A percentile compares a stretch with the other conserved stretches of the same genome.
These are phyloP conservation scores for Garcia nutans DNA, from an alignment of 345 rosid genomes.

Conservation along the genomic window DNA sequence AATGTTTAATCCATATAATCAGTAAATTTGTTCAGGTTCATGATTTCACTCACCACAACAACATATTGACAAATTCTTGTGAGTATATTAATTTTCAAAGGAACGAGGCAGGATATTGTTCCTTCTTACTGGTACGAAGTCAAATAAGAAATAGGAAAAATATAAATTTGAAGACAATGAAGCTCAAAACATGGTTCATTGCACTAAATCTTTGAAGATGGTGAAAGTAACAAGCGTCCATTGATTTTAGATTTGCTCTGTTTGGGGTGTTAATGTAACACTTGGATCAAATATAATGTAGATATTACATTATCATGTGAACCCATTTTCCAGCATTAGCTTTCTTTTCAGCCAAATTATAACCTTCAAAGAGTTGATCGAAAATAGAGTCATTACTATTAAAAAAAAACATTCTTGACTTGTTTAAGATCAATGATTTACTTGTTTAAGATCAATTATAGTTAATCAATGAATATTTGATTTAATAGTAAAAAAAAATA, in stretches of 20 bases:
- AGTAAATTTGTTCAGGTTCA: no score
- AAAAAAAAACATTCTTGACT: no score
- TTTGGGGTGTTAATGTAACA: background rate
- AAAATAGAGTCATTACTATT: background rate
- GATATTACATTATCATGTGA: background rate
- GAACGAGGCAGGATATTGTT: background rate
- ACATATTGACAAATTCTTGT: no score
- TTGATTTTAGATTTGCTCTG: background rate
- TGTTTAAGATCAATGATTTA: no score
- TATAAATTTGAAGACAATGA: background rate
- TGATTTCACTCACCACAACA: no score
- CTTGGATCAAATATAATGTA: background rate
- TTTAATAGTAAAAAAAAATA: no score
- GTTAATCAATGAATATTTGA: no score
- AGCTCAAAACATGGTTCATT: constrained; percentile 12
- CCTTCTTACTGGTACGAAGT: background rate
- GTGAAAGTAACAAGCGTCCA: background rate
- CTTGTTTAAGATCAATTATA: no score
- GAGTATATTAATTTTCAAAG: background rate
- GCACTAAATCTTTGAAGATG: background rate
- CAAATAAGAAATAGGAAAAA: background rate
- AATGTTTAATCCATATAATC: no score
- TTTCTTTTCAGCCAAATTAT: background rate
- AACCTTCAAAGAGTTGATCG: background rate
- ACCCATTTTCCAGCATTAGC: background rate